These are phyloP conservation scores for Colletotrichum gigasporum DNA, from an alignment of 2,329 filamentous ascomycete genomes.

Conservation along the genomic window DNA sequence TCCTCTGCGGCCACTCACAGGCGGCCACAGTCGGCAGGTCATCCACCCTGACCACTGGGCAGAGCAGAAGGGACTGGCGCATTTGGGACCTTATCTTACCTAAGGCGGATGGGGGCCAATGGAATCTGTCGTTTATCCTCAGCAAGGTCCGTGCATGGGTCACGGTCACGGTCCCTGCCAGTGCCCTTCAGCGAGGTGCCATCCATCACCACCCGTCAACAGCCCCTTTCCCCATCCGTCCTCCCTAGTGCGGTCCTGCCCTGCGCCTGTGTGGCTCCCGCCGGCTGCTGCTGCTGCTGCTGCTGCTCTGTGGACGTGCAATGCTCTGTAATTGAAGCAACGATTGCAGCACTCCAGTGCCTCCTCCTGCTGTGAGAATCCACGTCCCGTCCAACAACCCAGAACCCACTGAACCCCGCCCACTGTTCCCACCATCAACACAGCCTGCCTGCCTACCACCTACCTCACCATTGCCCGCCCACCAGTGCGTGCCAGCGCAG, in stretches of 20 bases:
- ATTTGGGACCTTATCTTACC: conserved; percentile 16
- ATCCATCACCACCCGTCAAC: neutral
- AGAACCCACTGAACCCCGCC: neutral
- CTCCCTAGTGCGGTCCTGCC: neutral
- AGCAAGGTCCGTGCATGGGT: conserved; percentile 3
- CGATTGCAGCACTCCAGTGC: too few relatives aligned
- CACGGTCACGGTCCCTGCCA: neutral
- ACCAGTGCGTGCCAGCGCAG: too few relatives aligned
- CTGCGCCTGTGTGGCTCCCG: neutral
- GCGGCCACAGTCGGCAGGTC: neutral
- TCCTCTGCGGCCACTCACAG: conserved; percentile 4
- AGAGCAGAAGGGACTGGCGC: neutral
- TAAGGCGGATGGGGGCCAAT: conserved; percentile 10
- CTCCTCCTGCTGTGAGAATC: too few relatives aligned
- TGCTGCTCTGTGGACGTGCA: neutral
- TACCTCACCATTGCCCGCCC: too few relatives aligned
- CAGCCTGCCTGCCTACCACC: neutral
- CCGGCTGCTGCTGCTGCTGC: neutral
- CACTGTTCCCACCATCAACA: neutral
- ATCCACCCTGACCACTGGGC: neutral
- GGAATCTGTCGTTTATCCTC: neutral
- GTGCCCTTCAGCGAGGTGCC: conserved; percentile 4
- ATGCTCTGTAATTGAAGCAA: neutral
- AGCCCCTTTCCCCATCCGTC: conserved; percentile 17
- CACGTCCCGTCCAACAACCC: too few relatives aligned